Conservation (phyloP, 2,329 filamentous ascomycete species). For the Aspergillus novofumigatus region DNA sequence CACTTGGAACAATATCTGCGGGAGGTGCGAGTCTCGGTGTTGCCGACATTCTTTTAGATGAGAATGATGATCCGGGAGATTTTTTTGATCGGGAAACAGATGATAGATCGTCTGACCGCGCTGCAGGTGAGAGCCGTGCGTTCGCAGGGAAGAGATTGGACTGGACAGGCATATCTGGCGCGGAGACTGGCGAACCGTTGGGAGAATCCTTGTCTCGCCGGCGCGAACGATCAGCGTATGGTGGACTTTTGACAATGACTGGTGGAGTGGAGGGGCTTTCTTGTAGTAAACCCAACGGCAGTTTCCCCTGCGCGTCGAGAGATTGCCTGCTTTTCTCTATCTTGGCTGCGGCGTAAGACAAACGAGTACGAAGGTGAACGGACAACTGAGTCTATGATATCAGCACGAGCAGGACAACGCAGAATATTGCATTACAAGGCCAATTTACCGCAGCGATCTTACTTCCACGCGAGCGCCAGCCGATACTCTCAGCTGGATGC, state of each 20-base stretch:
- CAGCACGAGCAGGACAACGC: conserved; percentile 5
- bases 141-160: conserved; percentile 9
- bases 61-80: conserved; percentile 14
- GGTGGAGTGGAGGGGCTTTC: conserved; percentile 57
- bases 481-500: conserved; percentile 68
- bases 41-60: conserved; percentile 15
- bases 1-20: conserved; percentile 38
- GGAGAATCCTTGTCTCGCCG: conserved; percentile 21
- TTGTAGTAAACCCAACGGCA: conserved; percentile 70
- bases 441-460: conserved; percentile 71
- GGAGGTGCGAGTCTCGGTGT: conserved; percentile 41
- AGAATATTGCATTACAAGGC: conserved; percentile 11
- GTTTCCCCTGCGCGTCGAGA: conserved; percentile 65
- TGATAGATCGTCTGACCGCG: conserved; percentile 10
- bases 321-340: conserved; percentile 86
- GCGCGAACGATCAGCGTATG: conserved; percentile 33
- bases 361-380: conserved; percentile 72
- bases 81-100: conserved; percentile 11
- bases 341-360: conserved; percentile 92
- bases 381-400: conserved; percentile 55
- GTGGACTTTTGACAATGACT: conserved; percentile 56
- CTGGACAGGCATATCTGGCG: conserved; percentile 15
- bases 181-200: conserved; percentile 18
- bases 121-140: conserved; percentile 11
- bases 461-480: conserved; percentile 62